Conservation (phyloP, 352 stramenopile species). For the Globisporangium ultimum region DNA sequence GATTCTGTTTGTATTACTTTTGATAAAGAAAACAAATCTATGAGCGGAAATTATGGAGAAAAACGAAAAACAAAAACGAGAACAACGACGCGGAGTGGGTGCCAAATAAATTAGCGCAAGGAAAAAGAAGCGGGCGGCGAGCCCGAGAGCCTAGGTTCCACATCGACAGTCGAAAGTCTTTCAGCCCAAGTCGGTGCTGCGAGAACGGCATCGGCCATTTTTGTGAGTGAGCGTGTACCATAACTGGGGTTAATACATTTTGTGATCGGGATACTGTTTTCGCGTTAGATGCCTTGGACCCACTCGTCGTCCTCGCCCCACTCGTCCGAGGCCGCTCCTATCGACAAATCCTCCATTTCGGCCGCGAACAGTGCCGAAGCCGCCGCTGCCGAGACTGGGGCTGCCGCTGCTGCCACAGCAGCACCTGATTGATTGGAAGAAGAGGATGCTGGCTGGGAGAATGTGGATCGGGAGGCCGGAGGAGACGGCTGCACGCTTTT, state of each 20-base stretch:
- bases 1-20: not conserved
- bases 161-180: too few relatives aligned
- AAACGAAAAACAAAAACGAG: not conserved
- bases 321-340: constrained; percentile 37
- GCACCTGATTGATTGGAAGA: constrained; percentile 22
- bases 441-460: constrained; percentile 7
- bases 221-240: too few relatives aligned
- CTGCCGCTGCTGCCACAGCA: not conserved
- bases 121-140: not conserved
- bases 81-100: not conserved
- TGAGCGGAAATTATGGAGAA: too few relatives aligned
- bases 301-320: constrained; percentile 84
- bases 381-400: constrained; percentile 21
- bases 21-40: not conserved
- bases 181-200: too few relatives aligned
- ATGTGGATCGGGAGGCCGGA: constrained; percentile 14
- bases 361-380: constrained; percentile 56
- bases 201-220: too few relatives aligned
- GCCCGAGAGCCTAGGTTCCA: not conserved
- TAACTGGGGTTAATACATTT: too few relatives aligned
- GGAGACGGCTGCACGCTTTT: constrained; percentile 43
- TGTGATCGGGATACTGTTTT: too few relatives aligned
- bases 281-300: constrained; percentile 59
- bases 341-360: constrained; percentile 62
- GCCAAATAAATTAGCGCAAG: constrained; percentile 4